phyloP scores from a whole-genome alignment of 2,329 filamentous ascomycete genomes.

The Pestalotiopsis sp. region DNA sequence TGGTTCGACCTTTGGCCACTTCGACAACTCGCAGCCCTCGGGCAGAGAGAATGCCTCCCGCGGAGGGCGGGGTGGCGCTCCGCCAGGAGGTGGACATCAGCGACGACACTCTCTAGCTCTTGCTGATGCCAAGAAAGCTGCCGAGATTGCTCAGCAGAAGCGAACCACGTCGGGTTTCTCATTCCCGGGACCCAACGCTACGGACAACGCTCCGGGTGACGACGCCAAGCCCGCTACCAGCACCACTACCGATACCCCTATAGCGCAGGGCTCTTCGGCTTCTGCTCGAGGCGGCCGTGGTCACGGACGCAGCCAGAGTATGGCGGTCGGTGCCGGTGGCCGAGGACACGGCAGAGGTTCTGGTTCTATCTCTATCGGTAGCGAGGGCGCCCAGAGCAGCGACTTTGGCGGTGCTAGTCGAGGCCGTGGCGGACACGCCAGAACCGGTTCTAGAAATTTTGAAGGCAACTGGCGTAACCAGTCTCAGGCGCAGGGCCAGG shows the following conservation, averaged over 20 bases:
- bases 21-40: conserved; percentile 63
- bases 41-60: conserved; percentile 71
- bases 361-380: conserved; percentile 56
- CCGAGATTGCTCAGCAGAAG: conserved; percentile 95
- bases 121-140: conserved; percentile 96
- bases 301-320: conserved; percentile 85
- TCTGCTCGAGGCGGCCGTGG: conserved; percentile 58
- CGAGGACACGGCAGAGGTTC: conserved; percentile 72
- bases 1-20: conserved; percentile 78
- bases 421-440: conserved; percentile 69
- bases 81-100: conserved; percentile 78
- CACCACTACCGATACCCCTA: conserved; percentile 42
- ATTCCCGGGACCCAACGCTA: conserved; percentile 79
- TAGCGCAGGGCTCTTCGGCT: conserved; percentile 44
- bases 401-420: conserved; percentile 72
- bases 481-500: conserved; percentile 68
- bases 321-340: conserved; percentile 74
- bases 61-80: conserved; percentile 71
- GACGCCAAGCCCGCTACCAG: conserved; percentile 56
- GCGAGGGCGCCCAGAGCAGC: conserved; percentile 40
- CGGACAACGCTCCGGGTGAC: conserved; percentile 60
- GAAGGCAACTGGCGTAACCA: conserved; percentile 98
- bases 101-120: conserved; percentile 92
- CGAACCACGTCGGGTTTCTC: conserved; percentile 92
- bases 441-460: conserved; percentile 89